A percentile compares a stretch with the other conserved stretches of the same genome.
Conservation (phyloP, 1,284 basidiomycete species). For the Microbotryum silenes-acaulis region DNA sequence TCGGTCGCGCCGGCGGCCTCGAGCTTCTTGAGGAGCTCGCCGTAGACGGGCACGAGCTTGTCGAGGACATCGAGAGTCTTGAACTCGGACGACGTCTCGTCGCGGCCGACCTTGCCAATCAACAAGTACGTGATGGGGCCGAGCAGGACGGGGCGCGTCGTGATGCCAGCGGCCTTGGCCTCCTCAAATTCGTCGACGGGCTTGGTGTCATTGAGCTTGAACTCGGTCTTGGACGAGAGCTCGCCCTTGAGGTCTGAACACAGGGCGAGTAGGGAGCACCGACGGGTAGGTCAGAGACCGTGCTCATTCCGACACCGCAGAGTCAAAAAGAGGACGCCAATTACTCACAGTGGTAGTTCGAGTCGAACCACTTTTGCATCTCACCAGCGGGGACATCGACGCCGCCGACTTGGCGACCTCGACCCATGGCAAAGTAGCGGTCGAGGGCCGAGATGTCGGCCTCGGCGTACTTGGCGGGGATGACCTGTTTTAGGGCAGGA, state of each 20-base stretch:
- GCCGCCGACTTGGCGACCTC: slow-evolving; percentile 83
- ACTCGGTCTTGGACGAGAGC: slow-evolving; percentile 82
- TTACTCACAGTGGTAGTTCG: slow-evolving; percentile 99
- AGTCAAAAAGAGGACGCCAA: slow-evolving; percentile 59
- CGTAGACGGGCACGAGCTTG: slow-evolving; percentile 87
- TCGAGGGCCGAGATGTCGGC: slow-evolving; percentile 84
- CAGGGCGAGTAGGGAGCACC: background rate
- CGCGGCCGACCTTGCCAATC: slow-evolving; percentile 85
- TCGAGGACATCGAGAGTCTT: slow-evolving; percentile 82
- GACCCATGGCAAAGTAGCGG: slow-evolving; percentile 97
- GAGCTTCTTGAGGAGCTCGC: slow-evolving; percentile 80
- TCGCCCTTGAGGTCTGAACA: slow-evolving; percentile 76
- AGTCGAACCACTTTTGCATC: slow-evolving; percentile 70
- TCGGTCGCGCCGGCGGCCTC: slow-evolving; percentile 86
- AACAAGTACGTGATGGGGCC: slow-evolving; percentile 94
- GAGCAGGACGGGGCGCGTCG: slow-evolving; percentile 90
- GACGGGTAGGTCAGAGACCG: background rate
- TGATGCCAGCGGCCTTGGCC: slow-evolving; percentile 82
- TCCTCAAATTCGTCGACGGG: slow-evolving; percentile 90
- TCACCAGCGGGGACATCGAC: slow-evolving; percentile 54
- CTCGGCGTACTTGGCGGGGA: slow-evolving; percentile 87
- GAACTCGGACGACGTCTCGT: slow-evolving; percentile 69
- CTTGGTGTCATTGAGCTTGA: slow-evolving; percentile 87
- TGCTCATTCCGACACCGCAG: too few relatives aligned
- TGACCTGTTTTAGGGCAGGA: slow-evolving; percentile 42